These are phyloP conservation scores for Zygoascus bituminiphila DNA, from an alignment of 805 yeast genomes.

Conservation along the genomic window DNA sequence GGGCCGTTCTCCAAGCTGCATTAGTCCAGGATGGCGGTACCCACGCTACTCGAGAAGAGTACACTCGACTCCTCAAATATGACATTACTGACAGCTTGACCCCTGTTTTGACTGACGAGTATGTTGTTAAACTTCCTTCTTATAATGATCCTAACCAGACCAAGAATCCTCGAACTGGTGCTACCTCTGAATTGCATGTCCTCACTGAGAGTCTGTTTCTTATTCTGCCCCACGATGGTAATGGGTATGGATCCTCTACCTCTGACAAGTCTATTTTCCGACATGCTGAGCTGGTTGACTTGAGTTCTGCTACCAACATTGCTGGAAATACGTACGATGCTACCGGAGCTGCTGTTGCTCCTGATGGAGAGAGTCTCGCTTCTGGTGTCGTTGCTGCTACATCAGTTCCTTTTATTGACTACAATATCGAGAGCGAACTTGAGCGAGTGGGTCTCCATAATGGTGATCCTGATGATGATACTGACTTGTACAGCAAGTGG, in stretches of 20 bases:
- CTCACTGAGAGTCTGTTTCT: slow-evolving; percentile 11
- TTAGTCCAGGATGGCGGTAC: slow-evolving; percentile 16
- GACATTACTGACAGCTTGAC: slow-evolving; percentile 4
- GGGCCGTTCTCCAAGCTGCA: slow-evolving; percentile 12
- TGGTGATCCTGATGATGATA: slow-evolving; percentile 9
- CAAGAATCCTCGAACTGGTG: slow-evolving; percentile 15
- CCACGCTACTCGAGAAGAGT: slow-evolving; percentile 15
- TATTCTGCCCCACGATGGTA: slow-evolving; percentile 11
- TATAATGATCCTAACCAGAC: slow-evolving; percentile 13
- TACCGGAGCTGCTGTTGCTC: slow-evolving; percentile 10
- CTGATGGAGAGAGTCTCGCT: slow-evolving; percentile 12
- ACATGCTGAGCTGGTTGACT: slow-evolving; percentile 9
- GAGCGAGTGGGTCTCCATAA: slow-evolving; percentile 13
- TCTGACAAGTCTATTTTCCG: slow-evolving; percentile 12
- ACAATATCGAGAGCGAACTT: slow-evolving; percentile 7
- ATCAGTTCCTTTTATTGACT: slow-evolving; percentile 11
- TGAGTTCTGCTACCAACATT: slow-evolving; percentile 12
- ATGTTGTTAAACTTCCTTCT: slow-evolving; percentile 13
- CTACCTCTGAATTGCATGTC: slow-evolving; percentile 12
- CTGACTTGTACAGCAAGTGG: slow-evolving; percentile 16
- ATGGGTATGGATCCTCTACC: slow-evolving; percentile 10
- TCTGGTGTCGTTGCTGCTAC: slow-evolving; percentile 9
- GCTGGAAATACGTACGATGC: slow-evolving; percentile 9
- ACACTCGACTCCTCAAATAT: slow-evolving; percentile 11
- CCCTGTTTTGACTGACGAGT: slow-evolving; percentile 11